Conservation (phyloP, 2,329 filamentous ascomycete species). For the Penicillium decumbens region DNA sequence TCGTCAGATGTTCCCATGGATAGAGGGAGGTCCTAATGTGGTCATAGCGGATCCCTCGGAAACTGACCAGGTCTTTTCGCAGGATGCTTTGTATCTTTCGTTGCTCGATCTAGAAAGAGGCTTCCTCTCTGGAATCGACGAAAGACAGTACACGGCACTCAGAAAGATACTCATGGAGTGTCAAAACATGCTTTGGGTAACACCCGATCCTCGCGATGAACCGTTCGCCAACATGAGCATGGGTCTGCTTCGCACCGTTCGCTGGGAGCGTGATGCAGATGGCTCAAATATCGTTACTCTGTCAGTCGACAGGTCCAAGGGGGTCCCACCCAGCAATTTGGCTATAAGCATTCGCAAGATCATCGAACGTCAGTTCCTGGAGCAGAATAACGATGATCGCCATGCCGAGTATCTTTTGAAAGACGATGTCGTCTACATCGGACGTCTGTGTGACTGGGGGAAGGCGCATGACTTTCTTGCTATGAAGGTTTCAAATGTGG, state of each 20-base stretch:
- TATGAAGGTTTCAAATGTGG: slow-evolving; percentile 2
- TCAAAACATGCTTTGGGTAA: slow-evolving; percentile 16
- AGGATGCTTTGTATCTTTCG: slow-evolving; percentile 10
- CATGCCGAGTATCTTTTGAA: slow-evolving; percentile 18
- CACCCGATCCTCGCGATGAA: background rate
- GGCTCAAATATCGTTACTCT: slow-evolving; percentile 17
- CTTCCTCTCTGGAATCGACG: slow-evolving; percentile 2
- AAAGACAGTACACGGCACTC: slow-evolving; percentile 1
- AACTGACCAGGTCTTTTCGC: background rate
- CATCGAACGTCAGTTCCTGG: slow-evolving; percentile 13
- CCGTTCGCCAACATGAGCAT: slow-evolving; percentile 14
- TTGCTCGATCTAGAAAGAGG: slow-evolving; percentile 12
- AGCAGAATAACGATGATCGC: slow-evolving; percentile 2
- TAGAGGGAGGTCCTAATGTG: background rate
- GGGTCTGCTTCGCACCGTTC: slow-evolving; percentile 19
- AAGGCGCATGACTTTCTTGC: slow-evolving; percentile 13
- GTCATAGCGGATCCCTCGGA: background rate
- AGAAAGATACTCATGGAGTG: slow-evolving; percentile 9
- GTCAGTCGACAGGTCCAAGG: background rate
- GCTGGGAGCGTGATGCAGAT: slow-evolving; percentile 19
- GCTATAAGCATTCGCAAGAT: slow-evolving; percentile 4
- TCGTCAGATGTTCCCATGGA: background rate
- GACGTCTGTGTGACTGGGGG: slow-evolving; percentile 13
- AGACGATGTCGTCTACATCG: slow-evolving; percentile 11
- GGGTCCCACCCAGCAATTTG: background rate